Percentiles rank a stretch among this genome's conserved stretches.
These are phyloP conservation scores for Colletotrichum sp. DNA, from an alignment of 2,329 filamentous ascomycete species.

Conservation along the genomic window DNA sequence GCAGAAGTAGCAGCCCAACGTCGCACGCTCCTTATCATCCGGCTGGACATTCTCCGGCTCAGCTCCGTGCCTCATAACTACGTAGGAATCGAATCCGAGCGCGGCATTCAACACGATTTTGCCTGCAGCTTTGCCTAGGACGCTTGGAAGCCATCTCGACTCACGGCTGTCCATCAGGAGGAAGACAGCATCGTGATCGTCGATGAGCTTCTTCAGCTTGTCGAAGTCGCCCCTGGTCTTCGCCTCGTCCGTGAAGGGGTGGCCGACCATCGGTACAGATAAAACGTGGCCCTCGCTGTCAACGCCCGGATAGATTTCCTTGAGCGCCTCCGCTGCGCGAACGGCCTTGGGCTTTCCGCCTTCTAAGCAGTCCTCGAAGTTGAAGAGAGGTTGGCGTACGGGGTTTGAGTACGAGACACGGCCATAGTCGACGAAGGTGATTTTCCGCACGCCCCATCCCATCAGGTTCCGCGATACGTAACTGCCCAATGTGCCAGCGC, in stretches of 20 bases:
- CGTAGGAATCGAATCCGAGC: constrained; percentile 93
- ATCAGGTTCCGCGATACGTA: constrained; percentile 92
- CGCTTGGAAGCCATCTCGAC: constrained; percentile 91
- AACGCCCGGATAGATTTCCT: constrained; percentile 89
- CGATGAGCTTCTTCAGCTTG: constrained; percentile 74
- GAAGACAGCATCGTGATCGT: constrained; percentile 90
- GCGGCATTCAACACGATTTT: constrained; percentile 98
- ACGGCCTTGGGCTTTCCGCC: constrained; percentile 86
- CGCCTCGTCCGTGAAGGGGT: constrained; percentile 77
- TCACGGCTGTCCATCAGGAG: constrained; percentile 97
- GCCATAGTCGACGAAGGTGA: constrained; percentile 95
- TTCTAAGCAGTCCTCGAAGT: constrained; percentile 85
- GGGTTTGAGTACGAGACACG: constrained; percentile 95
- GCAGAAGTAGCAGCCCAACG: constrained; percentile 96
- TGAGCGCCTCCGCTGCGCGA: constrained; percentile 79
- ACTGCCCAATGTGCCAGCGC: constrained; percentile 90
- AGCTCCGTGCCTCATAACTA: constrained; percentile 94
- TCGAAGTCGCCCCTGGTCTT: constrained; percentile 78
- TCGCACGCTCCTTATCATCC: constrained; percentile 58
- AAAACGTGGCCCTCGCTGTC: constrained; percentile 81
- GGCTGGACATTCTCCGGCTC: constrained; percentile 44
- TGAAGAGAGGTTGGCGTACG: constrained; percentile 91
- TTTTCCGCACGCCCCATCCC: constrained; percentile 94
- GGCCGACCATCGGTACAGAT: constrained; percentile 93
- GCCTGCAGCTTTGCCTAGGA: constrained; percentile 90